Evolutionary conservation across 2,329 filamentous ascomycete species (phyloP), one percentile per base, ranked within the genome.

Genomic region (Neonectria faginata): DNA sequence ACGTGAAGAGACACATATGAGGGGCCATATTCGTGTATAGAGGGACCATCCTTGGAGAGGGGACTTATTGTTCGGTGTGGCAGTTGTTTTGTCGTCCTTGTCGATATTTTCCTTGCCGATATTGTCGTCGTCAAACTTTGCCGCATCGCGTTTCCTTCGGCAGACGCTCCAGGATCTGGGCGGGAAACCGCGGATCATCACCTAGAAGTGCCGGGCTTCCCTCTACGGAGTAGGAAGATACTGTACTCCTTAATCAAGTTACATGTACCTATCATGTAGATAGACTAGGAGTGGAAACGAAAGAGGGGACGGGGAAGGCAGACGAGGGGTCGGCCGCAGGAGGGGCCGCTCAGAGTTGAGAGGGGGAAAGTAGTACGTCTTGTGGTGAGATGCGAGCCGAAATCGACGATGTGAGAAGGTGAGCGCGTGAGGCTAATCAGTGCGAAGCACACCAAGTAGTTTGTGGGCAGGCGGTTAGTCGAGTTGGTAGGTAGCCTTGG

Each of bases 171-270:
- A 56, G 61, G 44, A 64, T 56, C 60, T 33, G 62, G 57, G 22
- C 62, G 59, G 67, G 67, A 71, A 63, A 70, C 42, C 42, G 56
- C 67, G 64, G 67, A 70, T 68, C 63, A 71, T 71, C 65, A 65
- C 61, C 65, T 59, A 57, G 64, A 70, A 62, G 36, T 68, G 60
- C 64, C 52, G 65, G 56, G 45, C 36, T 41, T 22, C 22, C 64
- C 62, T 64, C 58, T 62, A 55, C 44, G 45, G 63, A 41, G 55
- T 54, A 63, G 55, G 44, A n/a, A 53, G 62, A 71, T 53, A 56
- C 60, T 31, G 52, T 47, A 55, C 48, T 52, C 42, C 45, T 45
- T 7, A 25, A 6, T 25, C 6, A 25, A 25, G 25, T 25, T 25
- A 53, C 27, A 31, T 33, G 42, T 31, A 50, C 7, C 29, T 29